Evolutionary conservation across 768 basidiomycete species (phyloP).

Genomic region (Phlebiopsis gigantea): DNA sequence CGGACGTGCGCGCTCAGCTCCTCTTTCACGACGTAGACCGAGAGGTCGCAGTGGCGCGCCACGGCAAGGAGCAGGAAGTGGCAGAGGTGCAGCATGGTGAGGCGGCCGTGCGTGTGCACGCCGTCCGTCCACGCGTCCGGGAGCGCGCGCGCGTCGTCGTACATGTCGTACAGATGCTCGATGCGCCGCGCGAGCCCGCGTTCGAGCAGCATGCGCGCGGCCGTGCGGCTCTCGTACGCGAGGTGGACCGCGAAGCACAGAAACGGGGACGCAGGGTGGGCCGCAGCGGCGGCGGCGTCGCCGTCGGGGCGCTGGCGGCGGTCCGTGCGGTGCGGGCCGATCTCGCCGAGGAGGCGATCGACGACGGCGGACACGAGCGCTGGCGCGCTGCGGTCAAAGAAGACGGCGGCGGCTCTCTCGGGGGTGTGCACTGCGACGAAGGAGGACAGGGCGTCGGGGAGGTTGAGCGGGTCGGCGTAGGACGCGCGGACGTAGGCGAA

Average conservation of each 20-base stretch:
- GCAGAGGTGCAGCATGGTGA: background rate
- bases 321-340: background rate
- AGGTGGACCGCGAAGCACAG: background rate
- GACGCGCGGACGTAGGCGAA: background rate
- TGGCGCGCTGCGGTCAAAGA: background rate
- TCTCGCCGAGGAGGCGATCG: background rate
- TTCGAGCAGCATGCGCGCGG: background rate
- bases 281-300: background rate
- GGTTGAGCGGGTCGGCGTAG: background rate
- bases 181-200: background rate
- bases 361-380: background rate
- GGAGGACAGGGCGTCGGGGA: background rate
- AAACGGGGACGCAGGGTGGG: background rate
- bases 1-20: background rate
- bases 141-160: background rate
- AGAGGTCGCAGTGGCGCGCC: background rate
- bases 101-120: background rate
- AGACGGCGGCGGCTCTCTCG: background rate
- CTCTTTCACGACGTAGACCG: background rate
- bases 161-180: background rate
- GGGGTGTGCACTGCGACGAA: background rate
- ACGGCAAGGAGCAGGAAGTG: background rate
- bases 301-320: background rate
- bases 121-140: background rate
- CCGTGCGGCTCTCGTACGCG: background rate